phyloP scores from a whole-genome alignment of 208 protist species.

The Phytomonas sp. region DNA sequence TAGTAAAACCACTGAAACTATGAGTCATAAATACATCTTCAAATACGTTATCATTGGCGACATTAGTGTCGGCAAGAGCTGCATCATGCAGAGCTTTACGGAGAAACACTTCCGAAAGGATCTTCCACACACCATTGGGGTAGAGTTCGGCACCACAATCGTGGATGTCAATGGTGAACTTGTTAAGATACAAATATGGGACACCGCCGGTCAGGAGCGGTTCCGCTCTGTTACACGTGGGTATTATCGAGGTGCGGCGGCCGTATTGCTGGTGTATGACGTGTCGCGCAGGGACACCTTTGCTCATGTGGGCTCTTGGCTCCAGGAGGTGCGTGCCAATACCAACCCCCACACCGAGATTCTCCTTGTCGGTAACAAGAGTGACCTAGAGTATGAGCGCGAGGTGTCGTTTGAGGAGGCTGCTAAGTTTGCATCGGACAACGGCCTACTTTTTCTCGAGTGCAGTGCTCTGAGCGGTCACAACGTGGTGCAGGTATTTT shows the following conservation, averaged over 20 bases:
- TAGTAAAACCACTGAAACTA: conserved; percentile 7
- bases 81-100: conserved; percentile 97
- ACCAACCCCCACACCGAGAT: conserved; percentile 80
- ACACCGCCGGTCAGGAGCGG: conserved; percentile 90
- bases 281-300: conserved; percentile 87
- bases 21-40: conserved; percentile 93
- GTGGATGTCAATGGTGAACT: conserved; percentile 92
- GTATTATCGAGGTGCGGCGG: conserved; percentile 95
- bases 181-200: conserved; percentile 98
- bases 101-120: conserved; percentile 94
- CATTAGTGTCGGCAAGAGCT: conserved; percentile 97
- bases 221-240: conserved; percentile 91
- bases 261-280: conserved; percentile 95
- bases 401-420: conserved; percentile 96
- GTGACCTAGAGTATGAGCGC: conserved; percentile 90
- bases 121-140: conserved; percentile 96
- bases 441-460: conserved; percentile 94
- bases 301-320: conserved; percentile 88
- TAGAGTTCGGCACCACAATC: conserved; percentile 97
- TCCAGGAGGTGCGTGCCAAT: conserved; percentile 91
- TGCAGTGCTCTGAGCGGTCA: conserved; percentile 90
- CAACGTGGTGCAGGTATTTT: conserved; percentile 92
- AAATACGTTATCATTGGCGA: conserved; percentile 98
- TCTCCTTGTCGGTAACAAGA: conserved; percentile 94
- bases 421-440: conserved; percentile 91